phyloP scores from a whole-genome alignment of 345 rosid species.

The Psidium guajava region DNA sequence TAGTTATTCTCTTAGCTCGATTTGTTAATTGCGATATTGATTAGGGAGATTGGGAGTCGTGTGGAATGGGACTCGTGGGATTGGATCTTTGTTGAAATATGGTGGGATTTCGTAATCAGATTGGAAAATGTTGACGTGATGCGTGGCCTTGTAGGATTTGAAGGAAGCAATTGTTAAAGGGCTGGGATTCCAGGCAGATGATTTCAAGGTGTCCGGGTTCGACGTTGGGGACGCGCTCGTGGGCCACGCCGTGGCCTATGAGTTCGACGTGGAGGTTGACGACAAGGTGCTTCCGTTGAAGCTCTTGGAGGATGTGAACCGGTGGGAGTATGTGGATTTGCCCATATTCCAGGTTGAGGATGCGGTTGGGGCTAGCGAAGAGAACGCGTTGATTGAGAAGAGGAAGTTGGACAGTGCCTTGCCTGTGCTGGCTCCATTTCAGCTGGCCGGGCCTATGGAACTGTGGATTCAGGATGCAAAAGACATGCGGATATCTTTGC shows the following conservation, averaged over 20 bases:
- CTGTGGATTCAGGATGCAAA: conserved; percentile 93
- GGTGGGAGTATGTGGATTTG: conserved; percentile 85
- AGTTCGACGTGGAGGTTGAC: conserved; percentile 66
- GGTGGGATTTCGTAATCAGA: background rate
- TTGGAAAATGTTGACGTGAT: background rate
- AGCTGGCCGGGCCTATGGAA: conserved; percentile 95
- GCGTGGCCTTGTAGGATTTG: conserved; percentile 47
- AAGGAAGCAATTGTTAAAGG: conserved; percentile 82
- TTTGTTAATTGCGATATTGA: background rate
- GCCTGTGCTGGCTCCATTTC: conserved; percentile 84
- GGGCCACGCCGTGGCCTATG: conserved; percentile 78
- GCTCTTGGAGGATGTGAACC: conserved; percentile 83
- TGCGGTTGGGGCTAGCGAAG: conserved; percentile 2
- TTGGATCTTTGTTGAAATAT: background rate
- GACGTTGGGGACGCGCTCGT: conserved; percentile 75
- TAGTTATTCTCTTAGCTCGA: background rate
- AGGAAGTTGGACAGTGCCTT: conserved; percentile 17
- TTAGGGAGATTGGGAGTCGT: background rate
- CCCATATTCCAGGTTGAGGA: conserved; percentile 58
- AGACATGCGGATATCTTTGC: conserved; percentile 73
- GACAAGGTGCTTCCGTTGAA: conserved; percentile 59
- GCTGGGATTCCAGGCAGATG: conserved; percentile 66
- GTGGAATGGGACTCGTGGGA: background rate
- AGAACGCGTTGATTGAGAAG: conserved; percentile 36
- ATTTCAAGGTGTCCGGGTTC: conserved; percentile 66